phyloP scores from a whole-genome alignment of 2,329 filamentous ascomycete genomes.

The Laburnicola sp. region DNA sequence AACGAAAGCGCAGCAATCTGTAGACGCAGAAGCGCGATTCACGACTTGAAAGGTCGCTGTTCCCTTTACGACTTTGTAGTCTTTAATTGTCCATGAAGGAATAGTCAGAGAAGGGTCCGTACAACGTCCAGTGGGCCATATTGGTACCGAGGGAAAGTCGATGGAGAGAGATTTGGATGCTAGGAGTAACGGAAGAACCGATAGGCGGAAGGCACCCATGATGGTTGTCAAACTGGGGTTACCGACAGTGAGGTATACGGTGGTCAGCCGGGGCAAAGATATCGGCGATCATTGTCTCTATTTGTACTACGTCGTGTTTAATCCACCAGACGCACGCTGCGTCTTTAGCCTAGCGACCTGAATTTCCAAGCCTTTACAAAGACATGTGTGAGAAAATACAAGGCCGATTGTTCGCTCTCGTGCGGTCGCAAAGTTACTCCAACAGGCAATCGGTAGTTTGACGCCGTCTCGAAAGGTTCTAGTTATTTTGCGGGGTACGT shows the following conservation, averaged over 20 bases:
- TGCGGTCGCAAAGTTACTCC: not conserved
- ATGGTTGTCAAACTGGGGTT: not conserved
- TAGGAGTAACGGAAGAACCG: not conserved
- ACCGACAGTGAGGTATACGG: not conserved
- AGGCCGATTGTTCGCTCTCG: not conserved
- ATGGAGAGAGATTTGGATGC: constrained; percentile 2
- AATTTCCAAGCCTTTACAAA: not conserved
- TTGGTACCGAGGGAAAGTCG: constrained; percentile 6
- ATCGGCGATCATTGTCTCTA: not conserved
- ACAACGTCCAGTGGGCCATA: constrained; percentile 11
- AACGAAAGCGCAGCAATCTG: not conserved
- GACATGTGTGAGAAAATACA: not conserved
- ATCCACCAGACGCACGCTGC: too few species aligned
- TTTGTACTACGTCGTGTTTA: not conserved
- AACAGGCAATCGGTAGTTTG: not conserved
- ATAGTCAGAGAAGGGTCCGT: constrained; percentile 12
- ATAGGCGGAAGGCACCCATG: constrained; percentile 3
- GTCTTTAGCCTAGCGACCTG: not conserved
- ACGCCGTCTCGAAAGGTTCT: not conserved
- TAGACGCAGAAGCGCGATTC: constrained; percentile 7
- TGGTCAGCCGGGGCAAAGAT: not conserved
- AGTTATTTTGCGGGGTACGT: not conserved
- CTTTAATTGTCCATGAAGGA: constrained; percentile 7
- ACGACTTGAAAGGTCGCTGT: constrained; percentile 9
- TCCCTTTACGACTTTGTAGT: constrained; percentile 8